These are phyloP conservation scores for Fragaria ananassa DNA, from an alignment of 306 rosid species.

Conservation along the genomic window DNA sequence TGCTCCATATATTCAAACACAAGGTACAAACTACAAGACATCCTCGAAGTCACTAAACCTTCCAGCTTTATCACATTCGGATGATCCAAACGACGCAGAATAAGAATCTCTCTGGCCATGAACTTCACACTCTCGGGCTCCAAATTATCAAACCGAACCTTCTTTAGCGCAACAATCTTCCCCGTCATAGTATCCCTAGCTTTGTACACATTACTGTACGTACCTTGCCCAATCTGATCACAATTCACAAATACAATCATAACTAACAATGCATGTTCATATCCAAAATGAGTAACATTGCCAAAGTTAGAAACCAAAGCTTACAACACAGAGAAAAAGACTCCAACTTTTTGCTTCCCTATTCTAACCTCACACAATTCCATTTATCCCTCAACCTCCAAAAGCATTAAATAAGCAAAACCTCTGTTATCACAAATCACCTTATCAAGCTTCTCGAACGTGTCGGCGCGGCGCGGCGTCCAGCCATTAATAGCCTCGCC, in stretches of 20 bases:
- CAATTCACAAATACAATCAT: constrained; percentile 11
- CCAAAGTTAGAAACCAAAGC: constrained; percentile 14
- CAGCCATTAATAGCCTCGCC: constrained; percentile 96
- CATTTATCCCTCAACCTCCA: neutral
- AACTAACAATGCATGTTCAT: constrained; percentile 12
- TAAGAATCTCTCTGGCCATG: constrained; percentile 91
- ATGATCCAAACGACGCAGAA: constrained; percentile 77
- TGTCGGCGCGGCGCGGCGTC: constrained; percentile 87
- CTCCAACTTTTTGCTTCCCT: constrained; percentile 1
- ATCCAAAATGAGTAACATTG: constrained; percentile 17
- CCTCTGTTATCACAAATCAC: constrained; percentile 21
- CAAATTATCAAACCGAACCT: constrained; percentile 87
- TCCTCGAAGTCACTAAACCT: constrained; percentile 87
- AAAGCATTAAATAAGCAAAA: neutral
- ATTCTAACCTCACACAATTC: constrained; percentile 9
- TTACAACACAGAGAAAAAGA: constrained; percentile 3
- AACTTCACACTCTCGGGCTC: constrained; percentile 93
- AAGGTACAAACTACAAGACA: constrained; percentile 89
- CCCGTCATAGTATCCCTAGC: constrained; percentile 78
- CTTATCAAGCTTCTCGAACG: constrained; percentile 93
- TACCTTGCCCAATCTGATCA: constrained; percentile 88
- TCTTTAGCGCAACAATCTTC: constrained; percentile 77
- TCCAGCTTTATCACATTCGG: constrained; percentile 83
- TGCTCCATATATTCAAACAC: constrained; percentile 85
- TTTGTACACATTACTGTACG: constrained; percentile 91